Conservation (phyloP, 1,284 basidiomycete genomes). For the Trametes sp. region DNA sequence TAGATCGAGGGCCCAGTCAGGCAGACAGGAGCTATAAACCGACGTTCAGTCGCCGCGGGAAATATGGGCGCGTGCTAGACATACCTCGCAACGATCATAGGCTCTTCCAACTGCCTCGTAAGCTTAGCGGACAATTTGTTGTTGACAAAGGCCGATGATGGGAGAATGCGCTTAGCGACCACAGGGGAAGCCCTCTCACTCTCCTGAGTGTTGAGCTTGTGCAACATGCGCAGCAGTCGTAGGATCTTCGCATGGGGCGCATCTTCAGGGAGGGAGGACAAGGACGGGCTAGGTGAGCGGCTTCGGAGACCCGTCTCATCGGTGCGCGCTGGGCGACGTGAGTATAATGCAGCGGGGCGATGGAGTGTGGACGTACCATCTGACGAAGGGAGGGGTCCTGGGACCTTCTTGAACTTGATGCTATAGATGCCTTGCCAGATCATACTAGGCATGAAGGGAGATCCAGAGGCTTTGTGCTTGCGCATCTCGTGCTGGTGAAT, state of each 20-base stretch:
- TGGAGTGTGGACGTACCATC: conserved; percentile 56
- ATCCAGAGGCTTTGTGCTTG: conserved; percentile 60
- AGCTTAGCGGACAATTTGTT: conserved; percentile 98
- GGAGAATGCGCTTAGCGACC: conserved; percentile 61
- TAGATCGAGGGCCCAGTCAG: conserved; percentile 95
- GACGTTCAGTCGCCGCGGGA: not conserved
- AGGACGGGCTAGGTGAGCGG: conserved; percentile 66
- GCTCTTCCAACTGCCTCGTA: conserved; percentile 97
- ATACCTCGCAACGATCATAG: conserved; percentile 97
- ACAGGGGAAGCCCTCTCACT: conserved; percentile 57
- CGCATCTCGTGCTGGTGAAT: conserved; percentile 89
- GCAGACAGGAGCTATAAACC: conserved; percentile 83
- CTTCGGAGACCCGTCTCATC: conserved; percentile 49
- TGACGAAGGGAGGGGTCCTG: conserved; percentile 74
- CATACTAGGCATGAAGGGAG: conserved; percentile 66
- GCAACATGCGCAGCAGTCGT: conserved; percentile 87
- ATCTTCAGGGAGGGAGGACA: conserved; percentile 85
- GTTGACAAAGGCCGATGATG: conserved; percentile 92
- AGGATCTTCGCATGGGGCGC: conserved; percentile 91
- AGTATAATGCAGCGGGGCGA: conserved; percentile 4
- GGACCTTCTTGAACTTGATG: conserved; percentile 92
- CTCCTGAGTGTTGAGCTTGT: conserved; percentile 77
- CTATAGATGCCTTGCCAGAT: conserved; percentile 93
- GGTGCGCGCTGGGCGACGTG: conserved; percentile 42
- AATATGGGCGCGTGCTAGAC: not conserved